Evolutionary conservation across 208 protist genomes (phyloP), one percentile per base, ranked within the genome.

Genomic region (Leishmania martiniquensis): DNA sequence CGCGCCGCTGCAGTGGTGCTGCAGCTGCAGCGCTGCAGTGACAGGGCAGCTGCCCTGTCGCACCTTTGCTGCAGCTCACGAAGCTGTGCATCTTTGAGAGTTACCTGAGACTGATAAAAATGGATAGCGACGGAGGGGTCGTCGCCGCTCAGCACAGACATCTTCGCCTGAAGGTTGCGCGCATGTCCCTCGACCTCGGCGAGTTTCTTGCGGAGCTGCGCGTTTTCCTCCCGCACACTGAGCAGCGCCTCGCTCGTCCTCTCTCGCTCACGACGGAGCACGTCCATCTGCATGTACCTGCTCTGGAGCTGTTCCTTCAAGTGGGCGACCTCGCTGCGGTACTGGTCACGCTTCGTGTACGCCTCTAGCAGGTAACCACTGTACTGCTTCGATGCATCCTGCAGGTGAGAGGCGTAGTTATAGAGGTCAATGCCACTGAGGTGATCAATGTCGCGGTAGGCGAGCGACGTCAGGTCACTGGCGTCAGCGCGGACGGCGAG

Each of bases 321-420:
- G n/a, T 85, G 80, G 1, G 84, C 88, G 0, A 91, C 86, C 77
- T 93, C 87, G 49, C 85, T 76, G 52, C 86, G 83, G 82, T 93
- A 93, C 51, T 87, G 74, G 62, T 95, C 88, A 9, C 91, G 81
- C 62, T 84, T 75, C 17, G 84, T 75, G 74, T 93, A 89, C 13
- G 89, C 91, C 55, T 81, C 73, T 34, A 73, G 54, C 15, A 95
- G 73, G 65, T 89, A 68, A 52, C 63, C 66, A 42, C 84, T 75
- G 17, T 79, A 70, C 42, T 82, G 59, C 63, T 75, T 77, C 34
- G 85, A 79, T 45, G 91, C 87, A 15, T 84, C 82, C 65, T 91
- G 87, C 59, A 93, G 75, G 42, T 83, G 81, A 1, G 84, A 87
- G 22, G 85, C 84, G 59, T 88, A 89, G 54, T 86, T 84, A 78